Evolutionary conservation across 495 filamentous ascomycete species (phyloP).

Genomic region (Cercophora newfieldiana): DNA sequence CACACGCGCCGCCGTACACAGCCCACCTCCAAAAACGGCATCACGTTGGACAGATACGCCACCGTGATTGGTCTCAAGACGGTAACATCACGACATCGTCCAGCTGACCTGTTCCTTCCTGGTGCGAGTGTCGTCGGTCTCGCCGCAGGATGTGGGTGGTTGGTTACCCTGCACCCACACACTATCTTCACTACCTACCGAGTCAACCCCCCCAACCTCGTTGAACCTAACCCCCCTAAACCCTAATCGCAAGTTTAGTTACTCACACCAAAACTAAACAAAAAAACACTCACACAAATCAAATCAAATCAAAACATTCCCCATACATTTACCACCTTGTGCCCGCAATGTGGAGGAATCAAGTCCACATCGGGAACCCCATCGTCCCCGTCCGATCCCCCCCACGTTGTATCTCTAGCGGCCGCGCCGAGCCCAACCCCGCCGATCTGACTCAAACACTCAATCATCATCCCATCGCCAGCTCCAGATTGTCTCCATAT

Average conservation of each 20-base stretch:
- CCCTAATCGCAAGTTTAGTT: not conserved
- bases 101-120: constrained; percentile 6
- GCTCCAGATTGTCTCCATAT: not conserved
- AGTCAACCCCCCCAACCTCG: not conserved
- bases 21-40: constrained; percentile 1
- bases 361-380: not conserved
- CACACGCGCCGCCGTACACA: not conserved
- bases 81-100: not conserved
- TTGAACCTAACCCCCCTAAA: not conserved
- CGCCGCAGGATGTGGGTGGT: too few relatives aligned
- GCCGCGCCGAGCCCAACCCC: not conserved
- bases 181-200: not conserved
- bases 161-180: not conserved
- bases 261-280: not conserved
- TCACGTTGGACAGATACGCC: constrained; percentile 12
- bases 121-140: not conserved
- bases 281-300: not conserved
- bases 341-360: not conserved
- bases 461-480: not conserved
- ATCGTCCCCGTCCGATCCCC: not conserved
- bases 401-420: not conserved
- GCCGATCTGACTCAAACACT: not conserved
- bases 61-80: constrained; percentile 5
- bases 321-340: not conserved
- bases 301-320: not conserved